phyloP scores from a whole-genome alignment of 352 stramenopile genomes.

The Pythium monospermum region DNA sequence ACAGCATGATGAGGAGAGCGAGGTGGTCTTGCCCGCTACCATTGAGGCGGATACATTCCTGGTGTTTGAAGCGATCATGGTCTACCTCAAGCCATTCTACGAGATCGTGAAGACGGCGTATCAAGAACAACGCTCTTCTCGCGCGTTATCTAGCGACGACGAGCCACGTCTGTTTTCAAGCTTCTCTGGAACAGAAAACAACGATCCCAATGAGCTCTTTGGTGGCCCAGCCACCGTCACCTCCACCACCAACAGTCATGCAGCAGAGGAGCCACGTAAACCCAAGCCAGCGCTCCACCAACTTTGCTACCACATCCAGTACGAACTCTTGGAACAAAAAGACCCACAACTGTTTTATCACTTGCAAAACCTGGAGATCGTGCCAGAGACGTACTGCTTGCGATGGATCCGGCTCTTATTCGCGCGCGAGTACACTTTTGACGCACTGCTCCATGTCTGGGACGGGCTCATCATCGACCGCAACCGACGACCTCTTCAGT shows the following conservation, averaged over 20 bases:
- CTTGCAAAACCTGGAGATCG: slow-evolving; percentile 72
- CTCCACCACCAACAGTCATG: too few relatives aligned
- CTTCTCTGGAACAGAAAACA: slow-evolving; percentile 18
- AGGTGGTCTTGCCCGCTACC: slow-evolving; percentile 26
- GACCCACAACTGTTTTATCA: slow-evolving; percentile 82
- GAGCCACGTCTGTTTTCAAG: slow-evolving; percentile 27
- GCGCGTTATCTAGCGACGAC: background rate
- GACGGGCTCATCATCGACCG: slow-evolving; percentile 59
- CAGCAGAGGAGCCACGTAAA: slow-evolving; percentile 11
- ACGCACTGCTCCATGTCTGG: slow-evolving; percentile 60
- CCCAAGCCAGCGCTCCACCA: slow-evolving; percentile 49
- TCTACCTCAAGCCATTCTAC: slow-evolving; percentile 77
- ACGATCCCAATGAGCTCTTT: slow-evolving; percentile 22
- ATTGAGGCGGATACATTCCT: slow-evolving; percentile 65
- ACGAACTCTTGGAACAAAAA: slow-evolving; percentile 68
- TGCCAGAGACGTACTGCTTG: slow-evolving; percentile 77
- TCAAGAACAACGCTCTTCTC: slow-evolving; percentile 11
- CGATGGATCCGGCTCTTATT: slow-evolving; percentile 77
- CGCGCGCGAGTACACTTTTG: slow-evolving; percentile 65
- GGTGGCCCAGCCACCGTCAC: slow-evolving; percentile 9
- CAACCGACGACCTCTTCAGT: slow-evolving; percentile 28
- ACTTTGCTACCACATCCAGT: slow-evolving; percentile 69
- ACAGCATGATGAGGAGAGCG: slow-evolving; percentile 4
- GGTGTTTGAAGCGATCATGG: slow-evolving; percentile 71
- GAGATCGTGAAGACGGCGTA: slow-evolving; percentile 50